phyloP scores from a whole-genome alignment of 805 yeast species.

The Metschnikowia corniflorae region DNA sequence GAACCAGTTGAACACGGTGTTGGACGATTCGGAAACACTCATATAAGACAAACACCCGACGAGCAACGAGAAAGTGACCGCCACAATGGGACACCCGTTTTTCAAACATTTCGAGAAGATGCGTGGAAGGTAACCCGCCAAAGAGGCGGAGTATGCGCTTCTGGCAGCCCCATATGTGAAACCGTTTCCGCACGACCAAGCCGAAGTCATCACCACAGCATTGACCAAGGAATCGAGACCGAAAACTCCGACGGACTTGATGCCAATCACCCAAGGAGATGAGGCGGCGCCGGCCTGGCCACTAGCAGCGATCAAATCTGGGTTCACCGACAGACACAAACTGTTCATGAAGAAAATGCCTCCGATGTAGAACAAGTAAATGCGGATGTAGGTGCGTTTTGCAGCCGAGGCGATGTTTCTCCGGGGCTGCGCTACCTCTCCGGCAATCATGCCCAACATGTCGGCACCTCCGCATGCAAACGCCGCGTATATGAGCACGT shows the following conservation, averaged over 20 bases:
- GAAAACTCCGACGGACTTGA: slow-evolving; percentile 31
- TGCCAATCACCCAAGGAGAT: slow-evolving; percentile 39
- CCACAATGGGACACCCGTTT: slow-evolving; percentile 66
- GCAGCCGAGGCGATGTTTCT: slow-evolving; percentile 33
- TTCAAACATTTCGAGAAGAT: slow-evolving; percentile 58
- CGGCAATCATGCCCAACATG: slow-evolving; percentile 29
- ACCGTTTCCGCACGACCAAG: slow-evolving; percentile 38
- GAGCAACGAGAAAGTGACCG: slow-evolving; percentile 47
- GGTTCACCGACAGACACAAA: slow-evolving; percentile 33
- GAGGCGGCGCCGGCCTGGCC: slow-evolving; percentile 39
- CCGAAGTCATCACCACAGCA: slow-evolving; percentile 31
- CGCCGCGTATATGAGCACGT: slow-evolving; percentile 60
- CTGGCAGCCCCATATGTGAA: slow-evolving; percentile 36
- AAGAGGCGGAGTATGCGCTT: slow-evolving; percentile 56
- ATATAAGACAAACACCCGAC: slow-evolving; percentile 29
- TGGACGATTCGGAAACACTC: slow-evolving; percentile 50
- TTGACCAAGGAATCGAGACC: slow-evolving; percentile 36
- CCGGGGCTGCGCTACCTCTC: slow-evolving; percentile 45
- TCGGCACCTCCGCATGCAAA: slow-evolving; percentile 58
- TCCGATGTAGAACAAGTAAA: slow-evolving; percentile 35
- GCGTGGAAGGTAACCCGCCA: slow-evolving; percentile 82
- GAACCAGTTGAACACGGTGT: slow-evolving; percentile 67
- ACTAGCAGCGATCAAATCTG: slow-evolving; percentile 24
- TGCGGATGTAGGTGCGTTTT: slow-evolving; percentile 31
- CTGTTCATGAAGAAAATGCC: slow-evolving; percentile 37